Evolutionary conservation across 352 stramenopile species (phyloP), one percentile per base, ranked within the genome.

Genomic region (Aphanomyces euteiches): DNA sequence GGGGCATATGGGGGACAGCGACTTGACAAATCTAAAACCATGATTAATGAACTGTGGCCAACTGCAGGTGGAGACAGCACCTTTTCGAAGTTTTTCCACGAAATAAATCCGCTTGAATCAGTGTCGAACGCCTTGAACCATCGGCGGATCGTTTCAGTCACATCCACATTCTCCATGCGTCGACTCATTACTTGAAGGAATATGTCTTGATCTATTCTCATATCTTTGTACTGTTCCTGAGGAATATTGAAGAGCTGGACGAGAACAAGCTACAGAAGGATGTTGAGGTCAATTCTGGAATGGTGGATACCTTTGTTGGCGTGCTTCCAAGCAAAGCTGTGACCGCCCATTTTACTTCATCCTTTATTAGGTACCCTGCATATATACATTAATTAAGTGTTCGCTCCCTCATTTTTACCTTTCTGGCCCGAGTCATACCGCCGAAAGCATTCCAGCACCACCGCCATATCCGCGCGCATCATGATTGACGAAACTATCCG

Each of bases 111-210:
- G 7, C 15, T 38, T n/a, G 47, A 58, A 21, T 54, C 50, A 8
- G 13, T 13, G 50, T 69, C 63, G 37, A 69, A 69, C 12, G 63
- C 63, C 50, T 59, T 69, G 50, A 69, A 69, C 63, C 63, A 69
- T 54, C 63, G 63, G 17, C 63, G 63, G n/a, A 69, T 45, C 7
- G 41, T 56, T 47, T 69, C 63, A 3, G 50, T 59, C 6, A 69
- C 45, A 39, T 69, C 41, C n/a, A 69, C 28, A 5, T 69, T 61
- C 3, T 21, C 34, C 38, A 69, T 17, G 47, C 63, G 47, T 8
- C 50, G 15, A 17, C 3, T 38, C 34, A 69, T 61, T 41, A 69
- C 63, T 5, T 17, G 36, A 13, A 69, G 17, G 43, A 69, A 69
- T 3, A n/a, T 47, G 50, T 69, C 63, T 15, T 36, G 21, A 40